Percentiles rank a stretch among this genome's conserved stretches.
phyloP scores from a whole-genome alignment of 1,139 yeast genomes.

The Kurtzmaniella quercitrusa region DNA sequence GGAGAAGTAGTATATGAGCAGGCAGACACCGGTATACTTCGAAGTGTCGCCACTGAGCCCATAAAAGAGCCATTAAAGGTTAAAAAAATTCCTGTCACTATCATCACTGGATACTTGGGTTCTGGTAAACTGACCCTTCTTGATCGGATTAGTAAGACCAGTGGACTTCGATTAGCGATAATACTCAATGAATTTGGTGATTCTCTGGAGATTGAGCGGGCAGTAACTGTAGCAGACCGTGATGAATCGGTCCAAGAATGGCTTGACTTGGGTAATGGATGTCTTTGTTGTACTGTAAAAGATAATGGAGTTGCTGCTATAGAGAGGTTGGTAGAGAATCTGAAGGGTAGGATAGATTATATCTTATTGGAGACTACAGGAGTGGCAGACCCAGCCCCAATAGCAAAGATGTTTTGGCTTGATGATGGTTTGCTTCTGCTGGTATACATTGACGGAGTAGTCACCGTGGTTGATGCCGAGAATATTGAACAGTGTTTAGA shows the following conservation, averaged over 20 bases:
- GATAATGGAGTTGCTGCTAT: slow-evolving; percentile 94
- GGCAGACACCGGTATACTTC: neutral
- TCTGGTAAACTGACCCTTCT: slow-evolving; percentile 90
- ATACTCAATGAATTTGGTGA: slow-evolving; percentile 90
- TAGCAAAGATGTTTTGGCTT: slow-evolving; percentile 95
- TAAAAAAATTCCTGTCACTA: slow-evolving; percentile 78
- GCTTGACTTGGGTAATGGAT: slow-evolving; percentile 94
- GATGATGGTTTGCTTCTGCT: slow-evolving; percentile 83
- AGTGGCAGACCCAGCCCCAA: slow-evolving; percentile 97
- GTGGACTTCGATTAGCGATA: slow-evolving; percentile 76
- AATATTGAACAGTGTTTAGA: slow-evolving; percentile 65
- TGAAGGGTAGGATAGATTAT: slow-evolving; percentile 76
- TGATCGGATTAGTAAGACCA: slow-evolving; percentile 64
- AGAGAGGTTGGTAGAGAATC: slow-evolving; percentile 74
- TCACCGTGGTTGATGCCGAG: slow-evolving; percentile 83
- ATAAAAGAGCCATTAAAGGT: neutral
- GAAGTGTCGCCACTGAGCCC: neutral
- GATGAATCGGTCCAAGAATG: slow-evolving; percentile 75
- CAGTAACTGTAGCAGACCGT: slow-evolving; percentile 69
- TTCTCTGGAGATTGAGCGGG: slow-evolving; percentile 83
- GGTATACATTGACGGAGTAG: slow-evolving; percentile 87
- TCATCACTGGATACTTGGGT: slow-evolving; percentile 91
- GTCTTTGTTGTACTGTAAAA: slow-evolving; percentile 93
- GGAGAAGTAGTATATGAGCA: slow-evolving; percentile 2
- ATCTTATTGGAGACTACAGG: slow-evolving; percentile 93